phyloP scores from a whole-genome alignment of 2,329 filamentous ascomycete species.

The Colletotrichum somersetense region DNA sequence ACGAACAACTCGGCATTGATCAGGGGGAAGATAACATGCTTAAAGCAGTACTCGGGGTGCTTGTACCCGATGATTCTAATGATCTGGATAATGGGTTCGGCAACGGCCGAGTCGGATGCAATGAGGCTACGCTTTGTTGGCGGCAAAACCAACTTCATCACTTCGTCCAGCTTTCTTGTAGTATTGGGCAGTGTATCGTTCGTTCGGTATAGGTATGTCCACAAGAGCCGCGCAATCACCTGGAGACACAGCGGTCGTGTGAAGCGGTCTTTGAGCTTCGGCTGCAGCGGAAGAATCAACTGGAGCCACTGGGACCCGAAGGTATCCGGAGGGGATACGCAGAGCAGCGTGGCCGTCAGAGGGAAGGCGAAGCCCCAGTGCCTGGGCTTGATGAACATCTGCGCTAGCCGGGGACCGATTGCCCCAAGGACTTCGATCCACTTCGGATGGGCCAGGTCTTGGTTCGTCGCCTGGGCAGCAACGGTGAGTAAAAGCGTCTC shows the following conservation, averaged over 20 bases:
- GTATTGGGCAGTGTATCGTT: conserved; percentile 77
- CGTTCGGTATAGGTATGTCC: conserved; percentile 93
- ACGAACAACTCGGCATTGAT: conserved; percentile 93
- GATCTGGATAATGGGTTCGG: conserved; percentile 91
- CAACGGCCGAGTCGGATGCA: conserved; percentile 84
- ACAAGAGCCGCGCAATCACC: conserved; percentile 89
- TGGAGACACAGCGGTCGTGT: conserved; percentile 86
- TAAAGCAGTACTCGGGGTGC: conserved; percentile 93
- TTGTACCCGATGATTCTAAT: conserved; percentile 95
- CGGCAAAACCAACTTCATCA: conserved; percentile 86
- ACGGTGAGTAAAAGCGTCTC: conserved; percentile 89
- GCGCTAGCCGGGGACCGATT: conserved; percentile 81
- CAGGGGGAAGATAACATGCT: conserved; percentile 91
- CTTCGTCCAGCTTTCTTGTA: conserved; percentile 87
- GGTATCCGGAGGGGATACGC: conserved; percentile 85
- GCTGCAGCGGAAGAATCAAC: conserved; percentile 80
- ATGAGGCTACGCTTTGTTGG: conserved; percentile 83
- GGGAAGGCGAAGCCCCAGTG: conserved; percentile 94
- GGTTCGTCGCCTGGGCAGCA: conserved; percentile 81
- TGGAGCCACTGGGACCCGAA: conserved; percentile 91
- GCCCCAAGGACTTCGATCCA: conserved; percentile 89
- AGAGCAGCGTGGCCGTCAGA: conserved; percentile 86
- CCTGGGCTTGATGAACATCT: conserved; percentile 90
- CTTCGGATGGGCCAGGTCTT: conserved; percentile 82
- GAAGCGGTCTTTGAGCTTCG: conserved; percentile 85